phyloP scores from a whole-genome alignment of 2,329 filamentous ascomycete species.

The Penicillium sp. region DNA sequence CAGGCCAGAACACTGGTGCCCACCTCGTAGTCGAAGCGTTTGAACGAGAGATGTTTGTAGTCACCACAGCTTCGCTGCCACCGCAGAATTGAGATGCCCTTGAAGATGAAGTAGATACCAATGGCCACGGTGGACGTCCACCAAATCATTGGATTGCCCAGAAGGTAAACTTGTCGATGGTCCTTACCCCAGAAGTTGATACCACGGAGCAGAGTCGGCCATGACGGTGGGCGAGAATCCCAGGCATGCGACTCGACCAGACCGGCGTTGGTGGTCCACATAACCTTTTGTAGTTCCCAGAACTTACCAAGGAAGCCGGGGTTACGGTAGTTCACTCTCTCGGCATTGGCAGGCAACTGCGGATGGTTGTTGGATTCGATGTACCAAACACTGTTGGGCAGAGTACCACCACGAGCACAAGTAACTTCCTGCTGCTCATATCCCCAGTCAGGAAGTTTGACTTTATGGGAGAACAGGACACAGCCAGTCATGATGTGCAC shows the following conservation, averaged over 20 bases:
- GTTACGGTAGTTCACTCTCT: slow-evolving; percentile 93
- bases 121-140: slow-evolving; percentile 81
- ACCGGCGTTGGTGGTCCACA: slow-evolving; percentile 98
- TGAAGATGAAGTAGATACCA: slow-evolving; percentile 74
- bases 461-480: slow-evolving; percentile 95
- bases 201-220: slow-evolving; percentile 86
- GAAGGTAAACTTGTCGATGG: slow-evolving; percentile 90
- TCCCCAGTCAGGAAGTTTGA: slow-evolving; percentile 97
- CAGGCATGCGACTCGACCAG: slow-evolving; percentile 95
- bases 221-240: slow-evolving; percentile 91
- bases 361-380: slow-evolving; percentile 88
- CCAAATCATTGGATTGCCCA: slow-evolving; percentile 94
- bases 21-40: slow-evolving; percentile 96
- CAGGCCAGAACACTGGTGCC: slow-evolving; percentile 87
- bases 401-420: slow-evolving; percentile 82
- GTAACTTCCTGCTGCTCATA: slow-evolving; percentile 99
- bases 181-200: slow-evolving; percentile 99
- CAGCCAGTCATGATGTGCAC: slow-evolving; percentile 97
- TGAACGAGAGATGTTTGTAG: slow-evolving; percentile 78
- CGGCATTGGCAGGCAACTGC: slow-evolving; percentile 67
- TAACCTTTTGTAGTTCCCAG: slow-evolving; percentile 93
- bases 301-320: slow-evolving; percentile 98
- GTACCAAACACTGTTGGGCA: slow-evolving; percentile 98
- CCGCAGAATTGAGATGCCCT: slow-evolving; percentile 78
- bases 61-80: slow-evolving; percentile 94